Evolutionary conservation across 371 early-diverging fungal species (phyloP).

Genomic region (Homolaphlyctis polyrhiza): DNA sequence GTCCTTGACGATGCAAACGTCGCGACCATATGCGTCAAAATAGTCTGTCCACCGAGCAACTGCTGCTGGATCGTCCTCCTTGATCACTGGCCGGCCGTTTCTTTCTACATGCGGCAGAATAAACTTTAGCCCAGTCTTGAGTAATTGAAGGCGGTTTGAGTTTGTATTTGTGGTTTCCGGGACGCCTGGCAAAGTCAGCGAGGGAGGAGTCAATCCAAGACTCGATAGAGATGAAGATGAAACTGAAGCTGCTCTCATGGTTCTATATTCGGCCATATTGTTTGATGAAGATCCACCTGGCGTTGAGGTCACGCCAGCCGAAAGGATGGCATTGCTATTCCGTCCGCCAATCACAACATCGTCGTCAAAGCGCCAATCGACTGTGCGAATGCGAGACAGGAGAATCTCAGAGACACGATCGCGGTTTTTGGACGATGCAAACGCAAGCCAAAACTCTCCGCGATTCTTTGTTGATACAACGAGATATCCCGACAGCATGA

Average conservation of each 20-base stretch:
- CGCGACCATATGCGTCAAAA: constrained; percentile 49
- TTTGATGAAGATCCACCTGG: neutral
- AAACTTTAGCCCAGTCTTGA: constrained; percentile 22
- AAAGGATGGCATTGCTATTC: constrained; percentile 12
- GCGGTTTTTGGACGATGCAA: constrained; percentile 26
- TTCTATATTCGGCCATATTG: neutral
- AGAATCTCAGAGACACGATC: constrained; percentile 32
- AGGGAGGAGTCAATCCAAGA: neutral
- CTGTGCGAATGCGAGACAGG: constrained; percentile 34
- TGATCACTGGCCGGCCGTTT: neutral
- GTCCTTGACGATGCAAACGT: constrained; percentile 52
- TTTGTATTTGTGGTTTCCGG: neutral
- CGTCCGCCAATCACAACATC: constrained; percentile 32
- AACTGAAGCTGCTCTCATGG: neutral
- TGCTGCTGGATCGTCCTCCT: neutral
- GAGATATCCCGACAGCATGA: constrained; percentile 39
- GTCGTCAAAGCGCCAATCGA: constrained; percentile 45
- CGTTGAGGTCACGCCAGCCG: neutral
- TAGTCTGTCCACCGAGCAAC: constrained; percentile 36
- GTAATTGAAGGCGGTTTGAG: neutral
- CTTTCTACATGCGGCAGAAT: neutral
- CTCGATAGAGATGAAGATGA: neutral
- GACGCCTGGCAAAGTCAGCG: neutral
- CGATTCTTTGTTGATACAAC: constrained; percentile 32
- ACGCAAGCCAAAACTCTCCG: constrained; percentile 39